phyloP scores from a whole-genome alignment of 306 rosid genomes.

The Sindora glabra region DNA sequence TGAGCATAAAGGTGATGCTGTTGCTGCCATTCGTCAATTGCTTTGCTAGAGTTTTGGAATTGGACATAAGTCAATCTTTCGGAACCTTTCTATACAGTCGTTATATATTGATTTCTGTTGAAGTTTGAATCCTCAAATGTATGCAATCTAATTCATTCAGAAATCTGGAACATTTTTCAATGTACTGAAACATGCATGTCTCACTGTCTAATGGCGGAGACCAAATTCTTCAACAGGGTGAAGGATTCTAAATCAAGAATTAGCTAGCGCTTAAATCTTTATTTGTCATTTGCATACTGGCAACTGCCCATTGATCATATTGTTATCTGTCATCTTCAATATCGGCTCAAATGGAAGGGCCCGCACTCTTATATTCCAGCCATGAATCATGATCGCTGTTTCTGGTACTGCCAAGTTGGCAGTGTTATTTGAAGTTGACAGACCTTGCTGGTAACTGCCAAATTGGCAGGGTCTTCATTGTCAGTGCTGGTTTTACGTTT shows the following conservation, averaged over 20 bases:
- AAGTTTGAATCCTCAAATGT: neutral
- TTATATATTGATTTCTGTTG: neutral
- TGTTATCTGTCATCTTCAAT: neutral
- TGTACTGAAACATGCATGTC: neutral
- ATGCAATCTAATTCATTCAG: neutral
- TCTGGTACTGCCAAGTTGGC: no score
- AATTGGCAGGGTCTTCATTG: neutral
- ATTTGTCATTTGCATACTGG: no score
- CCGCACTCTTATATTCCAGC: neutral
- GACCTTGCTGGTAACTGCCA: no score
- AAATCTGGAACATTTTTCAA: neutral
- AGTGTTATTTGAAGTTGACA: no score
- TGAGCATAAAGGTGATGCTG: slow-evolving; percentile 96
- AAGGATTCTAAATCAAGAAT: no score
- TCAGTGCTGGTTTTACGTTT: neutral
- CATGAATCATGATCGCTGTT: neutral
- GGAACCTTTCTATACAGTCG: neutral
- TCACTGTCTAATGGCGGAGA: neutral
- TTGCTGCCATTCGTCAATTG: slow-evolving; percentile 83
- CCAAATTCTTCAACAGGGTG: no score
- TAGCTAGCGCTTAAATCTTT: no score
- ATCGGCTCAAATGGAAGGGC: neutral
- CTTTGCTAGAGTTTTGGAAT: slow-evolving; percentile 26
- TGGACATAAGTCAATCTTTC: neutral
- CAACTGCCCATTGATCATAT: no score